Evolutionary conservation across 306 rosid genomes (phyloP).

Genomic region (Malus fusca): DNA sequence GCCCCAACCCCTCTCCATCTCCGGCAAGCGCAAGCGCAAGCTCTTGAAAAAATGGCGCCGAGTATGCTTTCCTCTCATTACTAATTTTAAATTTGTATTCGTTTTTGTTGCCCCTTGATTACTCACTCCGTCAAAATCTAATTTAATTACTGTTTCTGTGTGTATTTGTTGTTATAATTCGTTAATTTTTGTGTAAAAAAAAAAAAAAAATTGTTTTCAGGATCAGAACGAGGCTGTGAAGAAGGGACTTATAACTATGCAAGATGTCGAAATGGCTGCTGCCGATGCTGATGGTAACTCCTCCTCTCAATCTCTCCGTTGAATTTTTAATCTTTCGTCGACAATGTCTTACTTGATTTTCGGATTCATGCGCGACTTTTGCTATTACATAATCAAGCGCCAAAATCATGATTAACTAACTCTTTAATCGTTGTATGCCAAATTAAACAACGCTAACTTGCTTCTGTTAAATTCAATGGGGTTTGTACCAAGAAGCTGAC

Average conservation of each 20-base stretch:
- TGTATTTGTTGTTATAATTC: background rate
- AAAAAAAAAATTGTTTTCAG: constrained; percentile 20
- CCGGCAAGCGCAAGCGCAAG: constrained; percentile 95
- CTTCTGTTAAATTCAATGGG: background rate
- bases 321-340: background rate
- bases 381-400: background rate
- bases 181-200: background rate
- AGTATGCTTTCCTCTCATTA: constrained; percentile 23
- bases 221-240: constrained; percentile 65
- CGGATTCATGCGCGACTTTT: background rate
- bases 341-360: background rate
- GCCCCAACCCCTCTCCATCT: constrained; percentile 43
- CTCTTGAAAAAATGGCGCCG: constrained; percentile 74
- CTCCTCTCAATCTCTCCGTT: background rate
- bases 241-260: constrained; percentile 59
- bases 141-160: background rate
- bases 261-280: constrained; percentile 84
- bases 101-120: background rate
- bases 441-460: background rate
- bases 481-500: background rate
- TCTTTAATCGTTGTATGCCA: background rate
- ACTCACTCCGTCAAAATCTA: background rate
- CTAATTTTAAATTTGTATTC: background rate
- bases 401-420: background rate
- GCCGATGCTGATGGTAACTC: constrained; percentile 47